These are phyloP conservation scores for Cinnamomum chago DNA, from an alignment of 164 flowering plant genomes.

Conservation along the genomic window DNA sequence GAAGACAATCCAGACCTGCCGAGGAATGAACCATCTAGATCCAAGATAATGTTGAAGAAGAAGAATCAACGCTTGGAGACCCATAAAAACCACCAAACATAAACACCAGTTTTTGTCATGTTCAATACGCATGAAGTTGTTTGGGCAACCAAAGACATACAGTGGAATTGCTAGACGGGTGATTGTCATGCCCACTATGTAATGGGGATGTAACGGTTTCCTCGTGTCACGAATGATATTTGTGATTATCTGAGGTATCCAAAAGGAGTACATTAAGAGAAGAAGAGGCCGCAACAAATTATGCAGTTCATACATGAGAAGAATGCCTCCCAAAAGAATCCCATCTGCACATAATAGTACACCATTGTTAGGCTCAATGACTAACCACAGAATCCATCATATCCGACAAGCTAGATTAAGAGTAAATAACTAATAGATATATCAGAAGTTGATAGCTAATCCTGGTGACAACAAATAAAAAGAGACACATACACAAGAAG, in stretches of 20 bases:
- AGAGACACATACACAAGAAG: too few relatives aligned
- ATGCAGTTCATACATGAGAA: constrained; percentile 91
- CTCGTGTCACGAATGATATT: constrained; percentile 87
- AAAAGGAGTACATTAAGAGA: constrained; percentile 83
- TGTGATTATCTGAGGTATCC: constrained; percentile 93
- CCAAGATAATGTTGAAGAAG: constrained; percentile 96
- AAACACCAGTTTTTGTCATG: constrained; percentile 81
- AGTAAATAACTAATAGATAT: too few relatives aligned
- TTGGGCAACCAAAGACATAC: constrained; percentile 89
- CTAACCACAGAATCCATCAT: background rate
- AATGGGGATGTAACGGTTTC: constrained; percentile 93
- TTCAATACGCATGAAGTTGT: constrained; percentile 93
- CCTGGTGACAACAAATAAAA: too few relatives aligned
- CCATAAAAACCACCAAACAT: constrained; percentile 59
- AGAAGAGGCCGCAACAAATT: constrained; percentile 68
- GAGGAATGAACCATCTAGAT: constrained; percentile 95
- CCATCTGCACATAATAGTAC: constrained; percentile 64
- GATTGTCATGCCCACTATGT: constrained; percentile 79
- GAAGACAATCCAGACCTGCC: constrained; percentile 53
- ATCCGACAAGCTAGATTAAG: background rate
- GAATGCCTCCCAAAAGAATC: constrained; percentile 93
- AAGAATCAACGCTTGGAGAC: constrained; percentile 75
- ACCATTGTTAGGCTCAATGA: background rate
- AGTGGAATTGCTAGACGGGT: constrained; percentile 92
- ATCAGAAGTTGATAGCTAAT: too few relatives aligned